A percentile compares a stretch with the other conserved stretches of the same genome.
phyloP scores from a whole-genome alignment of 2,329 filamentous ascomycete genomes.

The Alternaria sp. region DNA sequence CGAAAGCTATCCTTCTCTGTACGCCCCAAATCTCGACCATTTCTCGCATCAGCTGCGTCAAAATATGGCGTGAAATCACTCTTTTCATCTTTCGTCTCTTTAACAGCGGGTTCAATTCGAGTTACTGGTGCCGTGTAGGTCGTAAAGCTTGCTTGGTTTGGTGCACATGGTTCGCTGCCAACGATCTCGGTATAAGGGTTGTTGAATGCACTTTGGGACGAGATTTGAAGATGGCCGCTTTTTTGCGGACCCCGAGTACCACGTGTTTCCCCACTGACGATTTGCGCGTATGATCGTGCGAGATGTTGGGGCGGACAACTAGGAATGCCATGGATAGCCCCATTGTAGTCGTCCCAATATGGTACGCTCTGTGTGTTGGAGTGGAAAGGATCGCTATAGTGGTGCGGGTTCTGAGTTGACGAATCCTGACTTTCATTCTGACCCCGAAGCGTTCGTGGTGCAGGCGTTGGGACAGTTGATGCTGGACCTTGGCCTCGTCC shows the following conservation, averaged over 20 bases:
- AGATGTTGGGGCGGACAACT: background rate
- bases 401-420: background rate
- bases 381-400: background rate
- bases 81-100: background rate
- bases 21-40: background rate
- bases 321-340: constrained; percentile 3
- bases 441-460: background rate
- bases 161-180: background rate
- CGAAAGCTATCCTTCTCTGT: background rate
- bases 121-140: background rate
- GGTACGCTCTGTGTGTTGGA: background rate
- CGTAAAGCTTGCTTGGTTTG: background rate
- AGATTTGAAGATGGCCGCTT: fast-evolving
- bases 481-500: no score
- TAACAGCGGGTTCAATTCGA: no score
- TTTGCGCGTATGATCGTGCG: background rate
- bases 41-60: background rate
- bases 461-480: background rate
- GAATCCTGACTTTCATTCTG: background rate
- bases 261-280: background rate
- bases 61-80: background rate
- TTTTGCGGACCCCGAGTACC: background rate
- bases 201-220: background rate
- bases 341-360: constrained; percentile 13
- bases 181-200: background rate